These are phyloP conservation scores for Babesia bigemina DNA, from an alignment of 169 alveolate species.

Conservation along the genomic window DNA sequence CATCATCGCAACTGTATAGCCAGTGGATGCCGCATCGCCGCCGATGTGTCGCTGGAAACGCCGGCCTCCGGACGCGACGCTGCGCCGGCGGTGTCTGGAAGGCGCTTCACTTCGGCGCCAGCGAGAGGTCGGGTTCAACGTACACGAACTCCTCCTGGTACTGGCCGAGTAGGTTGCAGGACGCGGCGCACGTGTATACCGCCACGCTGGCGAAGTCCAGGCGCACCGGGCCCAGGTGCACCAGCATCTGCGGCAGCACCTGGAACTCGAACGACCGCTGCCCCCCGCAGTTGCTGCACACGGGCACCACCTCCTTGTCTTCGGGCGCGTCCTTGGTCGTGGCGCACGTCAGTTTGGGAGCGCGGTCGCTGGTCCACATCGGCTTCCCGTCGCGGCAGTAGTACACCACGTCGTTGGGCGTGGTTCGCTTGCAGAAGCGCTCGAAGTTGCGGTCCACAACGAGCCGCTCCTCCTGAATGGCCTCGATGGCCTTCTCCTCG, in stretches of 20 bases:
- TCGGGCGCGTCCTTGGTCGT: not conserved
- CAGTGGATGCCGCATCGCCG: too few species aligned
- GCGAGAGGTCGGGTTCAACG: slow-evolving; percentile 56
- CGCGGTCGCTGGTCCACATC: slow-evolving; percentile 64
- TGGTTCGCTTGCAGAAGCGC: slow-evolving; percentile 58
- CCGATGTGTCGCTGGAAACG: too few species aligned
- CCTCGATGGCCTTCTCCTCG: slow-evolving; percentile 67
- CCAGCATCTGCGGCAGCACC: slow-evolving; percentile 64
- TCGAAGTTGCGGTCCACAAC: slow-evolving; percentile 46
- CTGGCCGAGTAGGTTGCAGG: slow-evolving; percentile 48
- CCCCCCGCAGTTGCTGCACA: slow-evolving; percentile 59
- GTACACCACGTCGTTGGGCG: slow-evolving; percentile 59
- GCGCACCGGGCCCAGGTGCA: slow-evolving; percentile 29
- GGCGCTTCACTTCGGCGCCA: slow-evolving; percentile 29
- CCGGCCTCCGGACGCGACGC: too few species aligned
- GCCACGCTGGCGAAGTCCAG: slow-evolving; percentile 59
- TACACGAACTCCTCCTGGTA: slow-evolving; percentile 56
- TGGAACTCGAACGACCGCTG: slow-evolving; percentile 66
- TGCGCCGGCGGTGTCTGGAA: too few species aligned
- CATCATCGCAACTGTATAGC: too few species aligned
- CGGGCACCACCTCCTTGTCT: slow-evolving; percentile 16
- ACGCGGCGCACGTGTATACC: slow-evolving; percentile 68
- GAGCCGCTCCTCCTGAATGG: slow-evolving; percentile 48
- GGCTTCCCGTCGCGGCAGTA: slow-evolving; percentile 68
- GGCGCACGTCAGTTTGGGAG: slow-evolving; percentile 11